These are phyloP conservation scores for Metarhizium brunneum DNA, from an alignment of 2,329 filamentous ascomycete genomes.

Conservation along the genomic window DNA sequence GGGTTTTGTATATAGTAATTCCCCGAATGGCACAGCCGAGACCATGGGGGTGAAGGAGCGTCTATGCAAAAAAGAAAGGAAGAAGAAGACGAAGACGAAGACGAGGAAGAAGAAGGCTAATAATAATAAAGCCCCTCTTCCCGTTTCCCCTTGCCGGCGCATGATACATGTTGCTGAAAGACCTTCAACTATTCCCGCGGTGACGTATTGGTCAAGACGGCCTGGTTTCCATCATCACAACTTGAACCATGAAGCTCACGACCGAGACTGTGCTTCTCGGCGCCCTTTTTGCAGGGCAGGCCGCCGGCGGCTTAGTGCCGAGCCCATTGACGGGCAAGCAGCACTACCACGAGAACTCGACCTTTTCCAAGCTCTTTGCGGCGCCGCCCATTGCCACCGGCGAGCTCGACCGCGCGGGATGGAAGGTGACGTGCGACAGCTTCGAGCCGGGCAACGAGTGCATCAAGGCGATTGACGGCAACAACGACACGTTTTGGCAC, in stretches of 20 bases:
- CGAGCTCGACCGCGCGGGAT: slow-evolving; percentile 8
- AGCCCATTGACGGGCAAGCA: background rate
- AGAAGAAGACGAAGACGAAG: no score
- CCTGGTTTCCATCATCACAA: background rate
- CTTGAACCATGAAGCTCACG: background rate
- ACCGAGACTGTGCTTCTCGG: background rate
- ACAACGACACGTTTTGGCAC: slow-evolving; percentile 21
- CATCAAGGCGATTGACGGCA: slow-evolving; percentile 17
- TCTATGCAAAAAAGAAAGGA: no score
- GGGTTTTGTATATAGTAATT: no score
- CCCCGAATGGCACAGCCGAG: no score
- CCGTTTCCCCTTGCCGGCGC: no score
- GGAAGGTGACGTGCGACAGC: slow-evolving; percentile 20
- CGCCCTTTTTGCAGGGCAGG: background rate
- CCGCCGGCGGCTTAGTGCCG: background rate
- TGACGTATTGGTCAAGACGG: background rate
- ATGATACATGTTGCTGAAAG: no score
- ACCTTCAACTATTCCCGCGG: no score
- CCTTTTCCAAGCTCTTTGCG: slow-evolving; percentile 3
- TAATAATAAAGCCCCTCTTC: no score
- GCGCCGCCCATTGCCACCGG: slow-evolving; percentile 4
- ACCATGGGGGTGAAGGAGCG: no score
- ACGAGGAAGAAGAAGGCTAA: no score
- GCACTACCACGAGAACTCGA: slow-evolving; percentile 1
- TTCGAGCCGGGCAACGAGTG: slow-evolving; percentile 17